These are phyloP conservation scores for Solanum aculeatissimum DNA, from an alignment of 305 asterid species.

Conservation along the genomic window DNA sequence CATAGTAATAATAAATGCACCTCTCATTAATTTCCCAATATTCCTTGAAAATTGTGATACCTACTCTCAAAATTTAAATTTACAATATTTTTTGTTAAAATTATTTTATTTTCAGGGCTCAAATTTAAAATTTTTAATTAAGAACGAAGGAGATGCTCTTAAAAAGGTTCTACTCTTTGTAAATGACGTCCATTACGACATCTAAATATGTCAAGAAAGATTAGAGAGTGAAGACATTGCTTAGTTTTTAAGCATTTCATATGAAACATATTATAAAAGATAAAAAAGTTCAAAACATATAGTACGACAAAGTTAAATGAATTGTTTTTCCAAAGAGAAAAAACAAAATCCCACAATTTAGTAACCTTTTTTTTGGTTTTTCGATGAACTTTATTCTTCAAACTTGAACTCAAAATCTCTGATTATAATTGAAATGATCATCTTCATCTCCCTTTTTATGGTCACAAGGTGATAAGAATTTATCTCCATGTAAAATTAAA, in stretches of 20 bases:
- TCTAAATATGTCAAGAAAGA: not conserved
- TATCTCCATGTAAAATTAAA: not conserved
- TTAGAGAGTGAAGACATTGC: not conserved
- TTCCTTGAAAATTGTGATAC: not conserved
- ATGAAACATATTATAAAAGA: not conserved
- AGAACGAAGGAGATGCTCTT: not conserved
- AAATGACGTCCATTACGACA: not conserved
- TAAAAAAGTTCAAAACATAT: not conserved
- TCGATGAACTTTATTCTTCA: accelerated
- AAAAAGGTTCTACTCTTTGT: not conserved
- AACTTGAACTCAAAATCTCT: accelerated
- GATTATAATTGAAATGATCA: accelerated
- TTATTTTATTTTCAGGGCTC: not conserved
- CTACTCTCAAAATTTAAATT: no score
- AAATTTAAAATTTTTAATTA: not conserved
- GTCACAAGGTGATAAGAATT: not conserved
- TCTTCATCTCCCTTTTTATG: not conserved
- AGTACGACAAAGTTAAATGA: not conserved
- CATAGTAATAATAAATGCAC: not conserved
- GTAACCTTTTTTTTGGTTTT: not conserved
- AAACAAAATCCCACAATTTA: not conserved
- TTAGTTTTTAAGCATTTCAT: not conserved
- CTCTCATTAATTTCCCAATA: not conserved
- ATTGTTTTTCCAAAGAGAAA: not conserved
- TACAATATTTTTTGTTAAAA: accelerated